These are phyloP conservation scores for Cenchrus purpureus DNA, from an alignment of 176 grass and related monocot species.

Conservation along the genomic window DNA sequence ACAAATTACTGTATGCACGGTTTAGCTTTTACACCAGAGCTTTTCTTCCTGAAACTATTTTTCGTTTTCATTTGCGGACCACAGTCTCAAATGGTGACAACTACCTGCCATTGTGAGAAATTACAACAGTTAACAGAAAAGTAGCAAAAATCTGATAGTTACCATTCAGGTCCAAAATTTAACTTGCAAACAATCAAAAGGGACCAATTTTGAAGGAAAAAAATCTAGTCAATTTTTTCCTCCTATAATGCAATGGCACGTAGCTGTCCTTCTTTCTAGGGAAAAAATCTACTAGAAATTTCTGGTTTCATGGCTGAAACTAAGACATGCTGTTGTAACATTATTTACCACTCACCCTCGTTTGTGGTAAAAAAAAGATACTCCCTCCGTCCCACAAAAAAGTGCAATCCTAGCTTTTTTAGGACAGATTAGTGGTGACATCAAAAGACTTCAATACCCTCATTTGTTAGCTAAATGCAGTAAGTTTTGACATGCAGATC, in stretches of 20 bases:
- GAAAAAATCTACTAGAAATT: neutral
- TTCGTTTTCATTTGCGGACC: neutral
- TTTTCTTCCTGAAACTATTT: neutral
- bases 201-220: neutral
- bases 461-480: too few relatives aligned
- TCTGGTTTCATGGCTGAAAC: neutral
- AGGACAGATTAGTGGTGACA: too few relatives aligned
- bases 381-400: too few relatives aligned
- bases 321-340: neutral
- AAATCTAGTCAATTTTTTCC: neutral
- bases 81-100: neutral
- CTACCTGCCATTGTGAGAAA: neutral
- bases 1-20: neutral
- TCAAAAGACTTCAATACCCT: too few relatives aligned
- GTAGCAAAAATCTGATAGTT: neutral
- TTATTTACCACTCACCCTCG: neutral
- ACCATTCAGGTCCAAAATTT: neutral
- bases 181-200: neutral
- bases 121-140: neutral
- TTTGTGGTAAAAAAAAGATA: too few relatives aligned
- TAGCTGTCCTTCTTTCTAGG: neutral
- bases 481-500: too few relatives aligned
- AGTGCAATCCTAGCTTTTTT: too few relatives aligned
- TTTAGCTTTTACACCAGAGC: neutral
- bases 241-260: neutral